These are phyloP conservation scores for Papiliotrema nemorosa DNA, from an alignment of 1,284 basidiomycete species.

Conservation along the genomic window DNA sequence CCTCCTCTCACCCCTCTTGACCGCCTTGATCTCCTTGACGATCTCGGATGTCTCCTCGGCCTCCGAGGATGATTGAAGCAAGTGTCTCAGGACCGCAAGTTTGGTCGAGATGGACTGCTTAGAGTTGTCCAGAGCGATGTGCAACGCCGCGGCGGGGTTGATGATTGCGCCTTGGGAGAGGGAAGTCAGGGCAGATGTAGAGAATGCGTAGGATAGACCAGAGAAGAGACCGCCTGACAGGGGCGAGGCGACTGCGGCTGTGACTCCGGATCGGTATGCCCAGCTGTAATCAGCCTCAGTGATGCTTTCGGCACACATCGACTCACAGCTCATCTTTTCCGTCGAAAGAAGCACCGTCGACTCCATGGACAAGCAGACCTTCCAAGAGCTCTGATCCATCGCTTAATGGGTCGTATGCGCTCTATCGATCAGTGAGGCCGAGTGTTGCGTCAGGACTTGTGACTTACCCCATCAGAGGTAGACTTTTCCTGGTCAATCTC, in stretches of 20 bases:
- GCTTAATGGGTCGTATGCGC: conserved; percentile 52
- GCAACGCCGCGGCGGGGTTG: conserved; percentile 65
- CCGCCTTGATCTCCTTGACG: conserved; percentile 58
- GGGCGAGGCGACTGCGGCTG: conserved; percentile 56
- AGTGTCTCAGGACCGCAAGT: conserved; percentile 63
- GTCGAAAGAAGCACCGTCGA: conserved; percentile 69
- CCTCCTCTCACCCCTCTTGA: conserved; percentile 59
- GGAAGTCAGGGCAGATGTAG: conserved; percentile 60
- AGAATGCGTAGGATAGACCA: conserved; percentile 66
- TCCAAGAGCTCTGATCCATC: conserved; percentile 59
- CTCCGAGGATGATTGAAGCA: conserved; percentile 53
- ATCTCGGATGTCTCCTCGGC: conserved; percentile 37
- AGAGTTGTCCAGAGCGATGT: conserved; percentile 59
- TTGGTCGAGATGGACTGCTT: conserved; percentile 62
- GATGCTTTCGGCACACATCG: neutral
- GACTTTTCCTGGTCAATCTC: conserved; percentile 57
- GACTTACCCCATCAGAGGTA: conserved; percentile 61
- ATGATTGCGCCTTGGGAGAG: conserved; percentile 67
- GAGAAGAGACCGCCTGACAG: conserved; percentile 51
- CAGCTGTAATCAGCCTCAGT: conserved; percentile 46
- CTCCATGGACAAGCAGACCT: conserved; percentile 60
- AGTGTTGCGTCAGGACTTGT: neutral
- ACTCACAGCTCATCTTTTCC: conserved; percentile 66
- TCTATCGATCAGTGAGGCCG: conserved; percentile 14
- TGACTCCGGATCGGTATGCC: conserved; percentile 57